Percentiles rank a stretch among this genome's conserved stretches.
phyloP scores from a whole-genome alignment of 768 basidiomycete genomes.

The Glaciozyma antarctica region DNA sequence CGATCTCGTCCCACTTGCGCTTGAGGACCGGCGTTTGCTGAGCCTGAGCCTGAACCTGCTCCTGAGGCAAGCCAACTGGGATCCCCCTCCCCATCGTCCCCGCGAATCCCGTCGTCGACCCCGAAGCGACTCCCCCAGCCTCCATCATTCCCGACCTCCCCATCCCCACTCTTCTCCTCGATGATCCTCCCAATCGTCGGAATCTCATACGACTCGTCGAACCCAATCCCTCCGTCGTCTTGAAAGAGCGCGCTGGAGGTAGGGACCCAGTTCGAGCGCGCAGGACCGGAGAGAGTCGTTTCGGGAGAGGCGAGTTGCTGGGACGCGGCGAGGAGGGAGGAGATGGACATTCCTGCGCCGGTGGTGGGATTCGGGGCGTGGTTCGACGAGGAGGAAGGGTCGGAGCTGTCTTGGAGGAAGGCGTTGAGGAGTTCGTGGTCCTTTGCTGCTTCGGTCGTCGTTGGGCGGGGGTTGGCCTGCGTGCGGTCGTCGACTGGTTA shows the following conservation, averaged over 20 bases:
- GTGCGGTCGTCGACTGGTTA: too few species aligned
- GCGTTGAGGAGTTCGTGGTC: too few species aligned
- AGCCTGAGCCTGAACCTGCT: not conserved
- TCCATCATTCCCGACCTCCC: too few species aligned
- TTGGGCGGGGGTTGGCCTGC: too few species aligned
- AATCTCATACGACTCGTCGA: too few species aligned
- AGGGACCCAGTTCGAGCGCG: not conserved
- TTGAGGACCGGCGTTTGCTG: not conserved
- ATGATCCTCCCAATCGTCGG: too few species aligned
- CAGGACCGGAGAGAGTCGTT: too few species aligned
- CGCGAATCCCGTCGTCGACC: not conserved
- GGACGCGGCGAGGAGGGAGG: not conserved
- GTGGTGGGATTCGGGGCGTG: not conserved
- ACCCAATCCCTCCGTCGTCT: too few species aligned
- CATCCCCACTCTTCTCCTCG: too few species aligned
- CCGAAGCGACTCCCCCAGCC: not conserved
- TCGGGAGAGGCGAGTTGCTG: not conserved
- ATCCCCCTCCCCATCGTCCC: not conserved
- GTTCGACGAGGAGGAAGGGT: too few species aligned
- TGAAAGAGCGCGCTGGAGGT: not conserved
- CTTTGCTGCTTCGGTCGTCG: too few species aligned
- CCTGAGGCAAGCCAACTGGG: not conserved
- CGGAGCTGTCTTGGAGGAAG: too few species aligned
- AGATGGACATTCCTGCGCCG: not conserved
- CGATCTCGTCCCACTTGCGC: not conserved